phyloP scores from a whole-genome alignment of 257 asterid species.

The Petunia axillaris region DNA sequence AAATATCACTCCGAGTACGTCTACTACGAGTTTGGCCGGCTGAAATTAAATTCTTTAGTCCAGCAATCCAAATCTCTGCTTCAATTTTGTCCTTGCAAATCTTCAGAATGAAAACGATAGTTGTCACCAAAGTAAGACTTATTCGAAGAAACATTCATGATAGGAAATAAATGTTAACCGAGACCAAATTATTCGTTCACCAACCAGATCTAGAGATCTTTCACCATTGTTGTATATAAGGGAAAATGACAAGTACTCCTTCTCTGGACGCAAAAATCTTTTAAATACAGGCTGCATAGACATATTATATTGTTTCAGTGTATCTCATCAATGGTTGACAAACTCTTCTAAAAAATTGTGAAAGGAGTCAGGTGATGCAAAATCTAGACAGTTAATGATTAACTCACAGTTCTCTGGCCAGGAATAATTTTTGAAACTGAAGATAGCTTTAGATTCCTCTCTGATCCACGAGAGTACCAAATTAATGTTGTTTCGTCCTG shows the following conservation, averaged over 20 bases:
- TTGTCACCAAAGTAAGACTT: conserved; percentile 12
- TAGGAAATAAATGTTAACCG: neutral
- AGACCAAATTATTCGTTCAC: conserved; percentile 33
- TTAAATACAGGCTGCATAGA: conserved; percentile 82
- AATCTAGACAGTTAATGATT: conserved; percentile 31
- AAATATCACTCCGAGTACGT: conserved; percentile 77
- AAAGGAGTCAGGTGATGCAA: conserved; percentile 21
- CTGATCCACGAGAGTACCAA: conserved; percentile 89
- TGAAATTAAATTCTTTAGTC: conserved; percentile 74
- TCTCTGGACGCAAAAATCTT: conserved; percentile 95
- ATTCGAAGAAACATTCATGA: conserved; percentile 17
- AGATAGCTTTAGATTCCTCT: conserved; percentile 80
- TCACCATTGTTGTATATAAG: conserved; percentile 86
- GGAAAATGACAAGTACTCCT: conserved; percentile 93
- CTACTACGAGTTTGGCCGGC: conserved; percentile 62
- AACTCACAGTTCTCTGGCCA: conserved; percentile 98
- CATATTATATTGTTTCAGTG: conserved; percentile 28
- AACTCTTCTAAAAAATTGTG: conserved; percentile 9
- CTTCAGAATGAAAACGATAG: conserved; percentile 45
- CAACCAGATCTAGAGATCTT: conserved; percentile 93
- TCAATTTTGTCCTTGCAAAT: conserved; percentile 93
- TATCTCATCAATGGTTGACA: neutral
- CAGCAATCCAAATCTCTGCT: conserved; percentile 90
- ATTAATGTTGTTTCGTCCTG: conserved; percentile 91
- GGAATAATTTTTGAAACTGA: conserved; percentile 81